Evolutionary conservation across 768 basidiomycete genomes (phyloP).

Genomic region (Gautieria morchelliformis): DNA sequence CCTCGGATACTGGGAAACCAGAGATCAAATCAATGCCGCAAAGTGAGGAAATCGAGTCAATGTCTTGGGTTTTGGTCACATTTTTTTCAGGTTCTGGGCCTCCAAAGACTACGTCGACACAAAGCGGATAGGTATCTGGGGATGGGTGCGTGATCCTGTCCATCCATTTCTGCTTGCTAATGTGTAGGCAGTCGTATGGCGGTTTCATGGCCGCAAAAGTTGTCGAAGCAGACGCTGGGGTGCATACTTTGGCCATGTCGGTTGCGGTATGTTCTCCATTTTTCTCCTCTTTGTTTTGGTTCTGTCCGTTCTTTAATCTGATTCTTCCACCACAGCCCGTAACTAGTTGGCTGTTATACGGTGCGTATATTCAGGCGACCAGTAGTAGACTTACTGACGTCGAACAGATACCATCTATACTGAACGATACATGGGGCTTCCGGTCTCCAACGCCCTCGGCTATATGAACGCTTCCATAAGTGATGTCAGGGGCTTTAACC

Average conservation of each 20-base stretch:
- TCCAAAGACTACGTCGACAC: conserved; percentile 82
- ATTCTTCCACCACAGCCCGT: conserved; percentile 49
- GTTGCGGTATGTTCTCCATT: conserved; percentile 56
- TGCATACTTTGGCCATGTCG: conserved; percentile 86
- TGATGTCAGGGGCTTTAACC: conserved; percentile 77
- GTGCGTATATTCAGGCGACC: conserved; percentile 26
- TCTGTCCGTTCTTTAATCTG: neutral
- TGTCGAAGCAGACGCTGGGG: conserved; percentile 79
- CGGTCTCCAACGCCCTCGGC: conserved; percentile 68
- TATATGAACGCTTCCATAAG: conserved; percentile 85
- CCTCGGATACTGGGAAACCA: conserved; percentile 81
- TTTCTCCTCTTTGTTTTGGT: neutral
- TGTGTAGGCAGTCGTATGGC: conserved; percentile 69
- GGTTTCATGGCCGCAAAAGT: conserved; percentile 95
- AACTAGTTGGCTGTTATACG: conserved; percentile 77
- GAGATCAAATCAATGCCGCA: conserved; percentile 85
- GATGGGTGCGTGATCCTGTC: conserved; percentile 61
- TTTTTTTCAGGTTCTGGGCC: conserved; percentile 57
- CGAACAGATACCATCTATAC: conserved; percentile 86
- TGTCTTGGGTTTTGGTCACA: neutral
- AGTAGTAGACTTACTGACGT: neutral
- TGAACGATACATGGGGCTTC: conserved; percentile 92
- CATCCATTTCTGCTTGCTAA: neutral
- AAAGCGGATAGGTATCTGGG: conserved; percentile 90
- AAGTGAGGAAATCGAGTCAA: conserved; percentile 37